Evolutionary conservation across 2,329 filamentous ascomycete species (phyloP), one percentile per base, ranked within the genome.

Genomic region (Fusarium sp.): DNA sequence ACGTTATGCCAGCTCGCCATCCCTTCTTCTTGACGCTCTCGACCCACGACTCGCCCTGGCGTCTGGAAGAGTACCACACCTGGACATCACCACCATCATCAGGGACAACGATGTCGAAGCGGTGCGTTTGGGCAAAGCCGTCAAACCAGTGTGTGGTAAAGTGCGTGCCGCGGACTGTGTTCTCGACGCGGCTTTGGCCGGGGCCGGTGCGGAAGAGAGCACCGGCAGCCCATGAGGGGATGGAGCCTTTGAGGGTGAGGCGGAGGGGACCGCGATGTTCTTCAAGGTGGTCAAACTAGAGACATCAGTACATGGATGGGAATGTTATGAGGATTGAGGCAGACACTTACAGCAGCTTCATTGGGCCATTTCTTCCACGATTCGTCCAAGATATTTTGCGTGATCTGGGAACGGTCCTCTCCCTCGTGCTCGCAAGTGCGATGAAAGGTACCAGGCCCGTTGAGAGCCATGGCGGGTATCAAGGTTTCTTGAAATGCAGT

Each of bases 91-190:
- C 72, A 2, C 71, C 74, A 5, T 82, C 77, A 2, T 79, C 76
- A 0, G 85, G 71, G 0, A 87, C 79, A 4, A 90, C 77, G 35
- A 96, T 92, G 66, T 94, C 88, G 79, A 96, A 96, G 31, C 89
- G 90, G 82, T 96, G 93, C 1, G 90, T 86, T 65, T 93, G 89
- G 4, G 90, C 88, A 68, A 95, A 91, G 7, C 93, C 93, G 79
- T 97, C 94, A 75, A 97, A 97, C 94, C 94, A 97, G 80, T 97
- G 94, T 1, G 87, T 89, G 14, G 92, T 86, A 35, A 86, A 85
- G 77, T 91, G 91, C 0, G 86, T 89, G n/a, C 91, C 90, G 5
- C 86, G 85, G 3, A 88, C 82, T 1, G 90, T 91, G 50, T 84
- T 80, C n/a, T 91, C 85, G 4, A 95, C 83, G 40, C 88, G 88